Percentiles rank a stretch among this genome's conserved stretches.
phyloP scores from a whole-genome alignment of 2,329 filamentous ascomycete genomes.

The Mycocentrospora acerina region DNA sequence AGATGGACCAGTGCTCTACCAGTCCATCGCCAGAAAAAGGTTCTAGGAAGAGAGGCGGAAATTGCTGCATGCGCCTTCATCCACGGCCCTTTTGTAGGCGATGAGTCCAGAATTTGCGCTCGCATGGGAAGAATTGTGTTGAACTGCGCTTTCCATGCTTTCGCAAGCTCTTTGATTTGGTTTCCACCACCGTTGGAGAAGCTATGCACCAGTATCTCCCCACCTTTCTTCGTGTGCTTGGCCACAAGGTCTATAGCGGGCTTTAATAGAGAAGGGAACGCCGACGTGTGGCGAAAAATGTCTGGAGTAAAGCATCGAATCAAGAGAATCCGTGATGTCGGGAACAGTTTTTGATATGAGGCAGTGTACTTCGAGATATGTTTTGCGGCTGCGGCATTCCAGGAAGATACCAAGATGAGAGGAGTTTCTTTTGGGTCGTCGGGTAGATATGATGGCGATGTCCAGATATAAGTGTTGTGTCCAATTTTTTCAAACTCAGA shows the following conservation, averaged over 20 bases:
- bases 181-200: slow-evolving; percentile 42
- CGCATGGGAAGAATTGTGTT: slow-evolving; percentile 27
- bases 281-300: slow-evolving; percentile 25
- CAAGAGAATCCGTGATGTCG: slow-evolving; percentile 32
- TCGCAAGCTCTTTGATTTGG: slow-evolving; percentile 35
- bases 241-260: slow-evolving; percentile 31
- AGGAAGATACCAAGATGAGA: slow-evolving; percentile 36
- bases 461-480: slow-evolving; percentile 39
- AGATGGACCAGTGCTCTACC: slow-evolving; percentile 29
- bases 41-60: slow-evolving; percentile 25
- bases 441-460: slow-evolving; percentile 7
- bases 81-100: slow-evolving; percentile 36
- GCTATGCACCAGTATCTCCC: slow-evolving; percentile 35
- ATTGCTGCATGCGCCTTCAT: slow-evolving; percentile 35
- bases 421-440: no score
- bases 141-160: slow-evolving; percentile 26
- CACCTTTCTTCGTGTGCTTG: slow-evolving; percentile 22
- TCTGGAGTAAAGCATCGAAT: slow-evolving; percentile 31
- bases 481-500: slow-evolving; percentile 35
- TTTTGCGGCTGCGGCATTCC: slow-evolving; percentile 38
- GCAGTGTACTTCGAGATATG: slow-evolving; percentile 42
- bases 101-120: slow-evolving; percentile 35
- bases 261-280: slow-evolving; percentile 17
- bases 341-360: slow-evolving; percentile 34
- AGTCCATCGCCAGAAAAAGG: slow-evolving; percentile 26